Percentiles rank a stretch among this genome's conserved stretches.
phyloP scores from a whole-genome alignment of 169 alveolate species.

The Nephromyces sp. region DNA sequence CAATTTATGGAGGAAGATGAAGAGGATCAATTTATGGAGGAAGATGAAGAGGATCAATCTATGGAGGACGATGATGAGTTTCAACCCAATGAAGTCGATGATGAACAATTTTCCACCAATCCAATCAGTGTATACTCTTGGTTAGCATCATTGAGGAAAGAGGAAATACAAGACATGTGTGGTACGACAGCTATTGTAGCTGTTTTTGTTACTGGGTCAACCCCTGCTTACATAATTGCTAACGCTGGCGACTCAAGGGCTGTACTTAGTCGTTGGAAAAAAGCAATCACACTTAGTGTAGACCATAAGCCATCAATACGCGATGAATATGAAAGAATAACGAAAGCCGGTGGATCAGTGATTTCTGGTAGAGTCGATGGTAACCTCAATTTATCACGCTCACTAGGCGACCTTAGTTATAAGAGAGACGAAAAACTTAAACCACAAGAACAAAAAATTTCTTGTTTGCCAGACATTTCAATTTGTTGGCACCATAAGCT shows the following conservation, averaged over 20 bases:
- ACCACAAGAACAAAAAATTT: constrained; percentile 81
- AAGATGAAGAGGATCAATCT: not conserved
- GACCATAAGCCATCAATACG: constrained; percentile 95
- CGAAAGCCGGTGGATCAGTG: constrained; percentile 29
- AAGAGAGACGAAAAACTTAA: constrained; percentile 71
- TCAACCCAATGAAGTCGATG: not conserved
- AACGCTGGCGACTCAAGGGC: constrained; percentile 99
- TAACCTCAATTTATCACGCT: constrained; percentile 54
- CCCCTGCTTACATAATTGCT: constrained; percentile 72
- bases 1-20: constrained; percentile 31
- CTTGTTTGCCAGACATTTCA: constrained; percentile 88
- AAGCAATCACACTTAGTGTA: constrained; percentile 56
- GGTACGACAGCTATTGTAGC: constrained; percentile 79
- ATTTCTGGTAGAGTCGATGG: constrained; percentile 37
- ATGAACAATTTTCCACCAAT: no score
- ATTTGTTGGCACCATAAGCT: constrained; percentile 51
- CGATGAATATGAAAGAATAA: constrained; percentile 55
- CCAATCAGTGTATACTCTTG: no score
- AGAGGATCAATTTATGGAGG: constrained; percentile 10
- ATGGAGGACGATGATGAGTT: not conserved
- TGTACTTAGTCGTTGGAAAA: constrained; percentile 75
- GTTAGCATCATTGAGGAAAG: no score
- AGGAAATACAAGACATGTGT: constrained; percentile 50
- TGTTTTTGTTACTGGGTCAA: constrained; percentile 54
- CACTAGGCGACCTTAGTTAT: constrained; percentile 88